These are phyloP conservation scores for Casuarina equisetifolia DNA, from an alignment of 306 rosid genomes.

Conservation along the genomic window DNA sequence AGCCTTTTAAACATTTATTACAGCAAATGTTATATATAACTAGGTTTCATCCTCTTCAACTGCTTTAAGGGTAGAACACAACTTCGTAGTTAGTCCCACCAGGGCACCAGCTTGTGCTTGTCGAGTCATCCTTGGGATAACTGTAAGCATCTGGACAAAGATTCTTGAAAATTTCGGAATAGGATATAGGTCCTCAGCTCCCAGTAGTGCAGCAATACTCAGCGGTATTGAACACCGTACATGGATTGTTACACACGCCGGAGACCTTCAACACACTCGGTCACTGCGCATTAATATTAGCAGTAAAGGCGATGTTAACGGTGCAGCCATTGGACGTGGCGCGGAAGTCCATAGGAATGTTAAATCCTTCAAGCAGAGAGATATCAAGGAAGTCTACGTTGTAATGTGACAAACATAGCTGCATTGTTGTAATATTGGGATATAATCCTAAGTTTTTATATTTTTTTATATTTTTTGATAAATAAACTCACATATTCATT, in stretches of 20 bases:
- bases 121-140: conserved; percentile 16
- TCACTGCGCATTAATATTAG: conserved; percentile 26
- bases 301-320: conserved; percentile 20
- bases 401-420: no score
- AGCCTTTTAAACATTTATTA: no score
- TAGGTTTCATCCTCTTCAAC: no score
- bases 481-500: no score
- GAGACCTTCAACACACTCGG: conserved; percentile 3
- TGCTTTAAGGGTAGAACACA: no score
- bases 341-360: conserved; percentile 29
- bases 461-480: no score
- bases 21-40: no score
- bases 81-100: conserved; percentile 30
- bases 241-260: conserved; percentile 36
- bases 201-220: conserved; percentile 39
- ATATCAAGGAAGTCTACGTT: conserved; percentile 36
- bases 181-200: conserved; percentile 4
- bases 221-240: conserved; percentile 37
- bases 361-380: conserved; percentile 37
- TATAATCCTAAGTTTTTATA: no score
- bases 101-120: conserved; percentile 34
- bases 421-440: no score
- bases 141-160: conserved; percentile 28
- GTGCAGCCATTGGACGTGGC: no score
- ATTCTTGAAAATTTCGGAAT: conserved; percentile 23